These are phyloP conservation scores for Xylariaceae sp. DNA, from an alignment of 2,329 filamentous ascomycete species.

Conservation along the genomic window DNA sequence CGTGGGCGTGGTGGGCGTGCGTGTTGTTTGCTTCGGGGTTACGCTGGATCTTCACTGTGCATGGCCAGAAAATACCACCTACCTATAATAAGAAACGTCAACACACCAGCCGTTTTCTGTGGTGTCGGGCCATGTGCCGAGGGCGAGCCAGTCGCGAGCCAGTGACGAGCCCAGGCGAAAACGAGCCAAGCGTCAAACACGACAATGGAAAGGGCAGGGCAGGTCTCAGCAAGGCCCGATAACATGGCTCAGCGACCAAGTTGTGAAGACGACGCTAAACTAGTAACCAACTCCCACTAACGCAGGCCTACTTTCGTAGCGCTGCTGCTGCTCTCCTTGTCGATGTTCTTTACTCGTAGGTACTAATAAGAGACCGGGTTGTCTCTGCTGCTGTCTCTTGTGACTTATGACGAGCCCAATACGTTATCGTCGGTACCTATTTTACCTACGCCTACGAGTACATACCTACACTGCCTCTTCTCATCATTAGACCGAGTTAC, in stretches of 20 bases:
- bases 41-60: background rate
- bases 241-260: background rate
- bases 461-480: too few species aligned
- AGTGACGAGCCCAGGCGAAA: background rate
- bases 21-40: background rate
- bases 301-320: background rate
- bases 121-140: constrained; percentile 17
- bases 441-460: background rate
- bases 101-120: constrained; percentile 16
- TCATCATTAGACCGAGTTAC: too few species aligned
- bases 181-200: constrained; percentile 2
- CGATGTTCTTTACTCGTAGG: background rate
- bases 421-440: background rate
- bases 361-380: too few species aligned
- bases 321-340: constrained; percentile 1
- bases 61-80: background rate
- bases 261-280: too few species aligned
- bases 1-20: too few species aligned
- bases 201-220: background rate
- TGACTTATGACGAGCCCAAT: background rate
- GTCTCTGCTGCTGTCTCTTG: too few species aligned
- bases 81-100: constrained; percentile 13
- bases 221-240: constrained; percentile 8
- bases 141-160: constrained; percentile 1
- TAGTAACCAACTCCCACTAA: too few species aligned